Conservation (phyloP, 371 early-diverging fungal genomes). For the Lichtheimia corymbifera region DNA sequence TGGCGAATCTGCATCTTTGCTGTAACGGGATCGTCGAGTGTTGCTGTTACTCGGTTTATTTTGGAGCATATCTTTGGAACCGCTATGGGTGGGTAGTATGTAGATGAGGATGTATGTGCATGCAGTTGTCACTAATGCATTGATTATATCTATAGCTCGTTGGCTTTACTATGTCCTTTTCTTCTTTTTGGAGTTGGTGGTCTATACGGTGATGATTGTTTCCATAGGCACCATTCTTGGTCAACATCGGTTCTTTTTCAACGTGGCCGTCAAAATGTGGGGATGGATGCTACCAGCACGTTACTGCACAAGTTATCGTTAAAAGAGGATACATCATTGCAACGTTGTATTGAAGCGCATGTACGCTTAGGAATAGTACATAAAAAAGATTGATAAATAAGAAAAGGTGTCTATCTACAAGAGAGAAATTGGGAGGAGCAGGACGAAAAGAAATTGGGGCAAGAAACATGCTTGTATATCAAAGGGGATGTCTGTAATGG, state of each 20-base stretch:
- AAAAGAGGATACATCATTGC: no score
- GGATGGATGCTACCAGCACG: constrained; percentile 24
- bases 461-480: background rate
- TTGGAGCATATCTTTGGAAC: background rate
- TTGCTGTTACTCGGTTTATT: constrained; percentile 30
- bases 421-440: no score
- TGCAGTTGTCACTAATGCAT: background rate
- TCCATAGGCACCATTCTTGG: constrained; percentile 35
- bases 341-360: no score
- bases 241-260: constrained; percentile 42
- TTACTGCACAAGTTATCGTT: no score
- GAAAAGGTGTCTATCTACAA: no score
- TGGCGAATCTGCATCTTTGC: constrained; percentile 43
- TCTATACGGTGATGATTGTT: constrained; percentile 43
- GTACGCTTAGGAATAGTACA: no score
- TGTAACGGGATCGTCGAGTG: constrained; percentile 44
- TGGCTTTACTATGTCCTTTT: constrained; percentile 37
- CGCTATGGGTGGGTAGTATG: constrained; percentile 9
- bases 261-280: constrained; percentile 38
- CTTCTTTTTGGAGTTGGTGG: constrained; percentile 34
- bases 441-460: no score
- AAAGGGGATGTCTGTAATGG: no score
- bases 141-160: constrained; percentile 11
- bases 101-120: background rate
- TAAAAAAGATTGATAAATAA: no score